Evolutionary conservation across 805 yeast species (phyloP).

Genomic region (Ogataea corticis): DNA sequence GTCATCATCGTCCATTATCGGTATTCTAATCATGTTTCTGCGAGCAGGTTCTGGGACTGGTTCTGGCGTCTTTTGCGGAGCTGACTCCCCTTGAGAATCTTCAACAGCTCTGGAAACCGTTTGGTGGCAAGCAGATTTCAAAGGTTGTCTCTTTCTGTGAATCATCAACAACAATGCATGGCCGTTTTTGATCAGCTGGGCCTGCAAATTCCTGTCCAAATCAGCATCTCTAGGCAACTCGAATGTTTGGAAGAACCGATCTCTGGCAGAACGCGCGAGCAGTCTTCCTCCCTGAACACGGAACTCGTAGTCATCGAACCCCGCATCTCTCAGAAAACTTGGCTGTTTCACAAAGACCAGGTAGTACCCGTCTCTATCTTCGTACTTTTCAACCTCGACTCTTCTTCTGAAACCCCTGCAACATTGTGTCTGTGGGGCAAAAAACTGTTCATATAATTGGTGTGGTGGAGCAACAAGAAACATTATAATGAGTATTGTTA

Average conservation of each 20-base stretch:
- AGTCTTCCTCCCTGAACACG: constrained; percentile 19
- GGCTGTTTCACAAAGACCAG: constrained; percentile 23
- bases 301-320: no score
- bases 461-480: constrained; percentile 20
- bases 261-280: constrained; percentile 23
- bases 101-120: no score
- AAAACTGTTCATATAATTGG: background rate
- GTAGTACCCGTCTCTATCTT: constrained; percentile 27
- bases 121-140: no score
- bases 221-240: constrained; percentile 29
- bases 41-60: background rate
- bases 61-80: background rate
- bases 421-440: constrained; percentile 5
- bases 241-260: constrained; percentile 22
- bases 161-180: constrained; percentile 21
- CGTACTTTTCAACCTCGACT: constrained; percentile 12
- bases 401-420: constrained; percentile 8
- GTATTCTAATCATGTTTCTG: constrained; percentile 11
- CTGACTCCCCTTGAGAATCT: background rate
- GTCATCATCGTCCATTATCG: constrained; percentile 1
- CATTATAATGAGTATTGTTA: constrained; percentile 12
- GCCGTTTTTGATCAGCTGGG: constrained; percentile 23
- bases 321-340: constrained; percentile 4
- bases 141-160: constrained; percentile 3
- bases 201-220: constrained; percentile 14